Evolutionary conservation across 2,329 filamentous ascomycete species (phyloP), one percentile per base, ranked within the genome.

Genomic region (Penicillium psychrosexuale): DNA sequence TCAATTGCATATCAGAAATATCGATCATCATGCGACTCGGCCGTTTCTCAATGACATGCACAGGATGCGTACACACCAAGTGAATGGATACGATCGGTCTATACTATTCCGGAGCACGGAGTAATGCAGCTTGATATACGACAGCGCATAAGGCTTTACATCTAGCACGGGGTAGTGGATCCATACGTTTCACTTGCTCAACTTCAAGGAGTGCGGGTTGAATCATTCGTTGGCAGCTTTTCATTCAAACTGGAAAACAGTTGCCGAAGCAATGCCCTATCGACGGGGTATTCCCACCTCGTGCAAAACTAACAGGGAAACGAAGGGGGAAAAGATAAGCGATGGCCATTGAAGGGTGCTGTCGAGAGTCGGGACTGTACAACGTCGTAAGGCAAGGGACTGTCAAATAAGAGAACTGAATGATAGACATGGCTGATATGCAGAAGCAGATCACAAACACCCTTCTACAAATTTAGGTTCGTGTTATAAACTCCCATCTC

Each of bases 341-440:
- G 37, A 51, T 24, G 27, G 38, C 37, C 44, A 39, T 49, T 31
- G 38, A 17, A 44, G 45, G 36, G 37, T 24, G 36, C 8, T 31
- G 19, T 19, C 19, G 19, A 19, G 19, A 19, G 31, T 53, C 53
- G 45, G 55, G 50, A 48, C 43, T 58, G 60, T 61, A 55, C 60
- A 37, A 57, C 54, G 34, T 39, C 36, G 28, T 46, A 37, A 61
- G 48, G 59, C 55, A 61, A 61, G 63, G 60, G 63, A 60, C 46
- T 37, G 24, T 51, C 47, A 11, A 57, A 57, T 51, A 39, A 24
- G 47, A 56, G 28, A 62, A 48, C 24, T 58, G 37, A 58, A 56
- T 58, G 54, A 52, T 58, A 56, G 53, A 53, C 59, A 59, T 42
- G 17, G 47, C 49, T 43, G 55, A 47, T 56, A 50, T 61, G 42